Evolutionary conservation across 352 stramenopile species (phyloP), one percentile per base, ranked within the genome.

Genomic region (Phytophthora pluvialis): DNA sequence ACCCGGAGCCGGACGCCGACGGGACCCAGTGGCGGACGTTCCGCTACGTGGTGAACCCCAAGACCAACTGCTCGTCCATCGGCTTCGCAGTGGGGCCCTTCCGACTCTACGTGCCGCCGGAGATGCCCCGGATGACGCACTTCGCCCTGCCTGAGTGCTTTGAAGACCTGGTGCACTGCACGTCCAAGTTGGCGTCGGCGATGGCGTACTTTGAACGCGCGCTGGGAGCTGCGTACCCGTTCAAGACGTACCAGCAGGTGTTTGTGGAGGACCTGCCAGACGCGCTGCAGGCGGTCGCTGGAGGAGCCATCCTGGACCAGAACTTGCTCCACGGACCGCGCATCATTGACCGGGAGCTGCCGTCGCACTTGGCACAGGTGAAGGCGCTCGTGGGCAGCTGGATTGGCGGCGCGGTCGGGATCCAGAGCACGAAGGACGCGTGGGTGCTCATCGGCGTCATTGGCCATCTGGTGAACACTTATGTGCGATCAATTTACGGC

Each of bases 201-300:
- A 89, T 94, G 75, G 77, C 80, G 64, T 94, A 91, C 63, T 93
- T 89, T 70, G 85, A 95, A 61, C 73, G 78, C 25, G 82, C 73
- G 29, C 63, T 95, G 35, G 89, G 87, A 26, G 67, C 75, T 15
- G 75, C 75, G 60, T 95, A 93, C 48, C 87, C 87, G 48, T 94
- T 93, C 66, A 91, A 92, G 63, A 93, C 83, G 36, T 95, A 95
- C 60, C 80, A 93, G 72, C 87, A 95, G 49, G 83, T 95, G 33
- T 95, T 94, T 70, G 83, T 95, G 4, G 85, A 95, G 51, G 87
- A 95, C 46, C 78, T 87, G 2, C 83, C 87, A 0, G 83, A 93
- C 51, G 72, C 93, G 45, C 45, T 90, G 45, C 81, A 92, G 44
- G 86, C 80, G 45, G 87, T 86, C 60, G 85, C 82, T 0, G 85